phyloP scores from a whole-genome alignment of 257 asterid species.

The Ajuga chamaepitys region DNA sequence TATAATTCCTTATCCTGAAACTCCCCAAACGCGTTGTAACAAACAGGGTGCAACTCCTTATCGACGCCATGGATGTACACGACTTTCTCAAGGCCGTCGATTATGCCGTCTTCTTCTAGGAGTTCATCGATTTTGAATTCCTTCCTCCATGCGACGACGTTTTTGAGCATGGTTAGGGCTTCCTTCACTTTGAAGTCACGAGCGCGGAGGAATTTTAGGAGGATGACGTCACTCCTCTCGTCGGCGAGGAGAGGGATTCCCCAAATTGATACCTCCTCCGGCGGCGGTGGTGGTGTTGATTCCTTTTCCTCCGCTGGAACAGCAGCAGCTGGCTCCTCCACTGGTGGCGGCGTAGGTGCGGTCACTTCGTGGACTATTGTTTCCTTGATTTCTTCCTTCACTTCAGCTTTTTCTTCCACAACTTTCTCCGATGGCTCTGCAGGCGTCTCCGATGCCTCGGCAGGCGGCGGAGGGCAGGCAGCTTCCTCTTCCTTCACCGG shows the following conservation, averaged over 20 bases:
- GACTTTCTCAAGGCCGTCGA: slow-evolving; percentile 72
- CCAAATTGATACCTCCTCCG: slow-evolving; percentile 87
- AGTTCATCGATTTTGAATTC: slow-evolving; percentile 64
- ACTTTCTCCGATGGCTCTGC: slow-evolving; percentile 15
- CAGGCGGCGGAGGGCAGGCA: slow-evolving; percentile 9
- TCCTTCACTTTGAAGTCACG: slow-evolving; percentile 91
- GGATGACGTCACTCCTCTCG: slow-evolving; percentile 67
- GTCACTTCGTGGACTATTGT: slow-evolving; percentile 81
- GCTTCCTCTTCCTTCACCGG: slow-evolving; percentile 30
- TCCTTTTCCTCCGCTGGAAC: slow-evolving; percentile 28
- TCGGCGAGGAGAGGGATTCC: slow-evolving; percentile 69
- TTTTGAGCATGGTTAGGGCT: slow-evolving; percentile 78
- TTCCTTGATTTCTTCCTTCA: slow-evolving; percentile 65
- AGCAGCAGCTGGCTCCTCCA: slow-evolving; percentile 33
- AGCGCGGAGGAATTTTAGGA: slow-evolving; percentile 84
- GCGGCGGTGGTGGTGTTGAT: slow-evolving; percentile 26
- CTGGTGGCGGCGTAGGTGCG: slow-evolving; percentile 35
- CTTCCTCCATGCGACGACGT: slow-evolving; percentile 80
- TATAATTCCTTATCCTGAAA: slow-evolving; percentile 87
- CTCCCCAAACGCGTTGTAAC: slow-evolving; percentile 82
- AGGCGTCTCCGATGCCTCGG: too few relatives aligned
- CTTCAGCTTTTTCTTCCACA: slow-evolving; percentile 38
- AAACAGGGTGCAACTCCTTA: slow-evolving; percentile 82
- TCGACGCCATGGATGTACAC: slow-evolving; percentile 77
- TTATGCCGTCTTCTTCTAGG: slow-evolving; percentile 42